Evolutionary conservation across 2,329 filamentous ascomycete species (phyloP), one percentile per base, ranked within the genome.

Genomic region (Claviceps lovelessii): DNA sequence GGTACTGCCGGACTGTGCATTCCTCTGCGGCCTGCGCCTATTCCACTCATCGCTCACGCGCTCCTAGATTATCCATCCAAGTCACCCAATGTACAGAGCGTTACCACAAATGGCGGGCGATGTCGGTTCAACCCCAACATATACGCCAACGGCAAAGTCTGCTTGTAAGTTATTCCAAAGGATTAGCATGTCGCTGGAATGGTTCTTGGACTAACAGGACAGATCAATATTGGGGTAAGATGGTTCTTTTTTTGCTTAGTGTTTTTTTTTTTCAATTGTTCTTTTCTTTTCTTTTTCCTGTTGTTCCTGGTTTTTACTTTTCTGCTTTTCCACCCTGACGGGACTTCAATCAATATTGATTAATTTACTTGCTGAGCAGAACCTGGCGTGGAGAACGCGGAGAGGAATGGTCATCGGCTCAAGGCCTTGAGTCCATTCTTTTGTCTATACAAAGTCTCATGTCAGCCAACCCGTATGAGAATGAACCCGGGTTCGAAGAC

Each of bases 81-180:
- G 61, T 77, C 81, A 0, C 82, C 82, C 2, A 59, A 62, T 15
- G 81, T 85, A 31, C 80, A 76, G 29, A 84, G 86, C 31, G 78
- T 84, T 46, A 97, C 93, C 0, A 98, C 91, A 1, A 96, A 97
- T 65, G 76, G 78, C n/a, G 91, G 91, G 11, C 78, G 85, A 56
- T 90, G 85, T 65, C 84, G 93, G 8, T 97, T 97, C 75, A 96
- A 96, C 64, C 93, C 93, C 4, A 98, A 98, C 65, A 95, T 98
- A 58, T 98, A 98, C 66, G 78, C 90, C 1, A 81, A 74, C 51
- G 93, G 93, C 51, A 94, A 91, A 71, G 90, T 98, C 55, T 98
- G 93, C 73, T 70, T 98, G 81, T 94, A 70, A 75, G 85, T 78
- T 28, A 33, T 17, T 46, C 6, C 10, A 28, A 37, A 19, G 23